Conservation (phyloP, 768 basidiomycete species). For the Hygrocybe punicea region DNA sequence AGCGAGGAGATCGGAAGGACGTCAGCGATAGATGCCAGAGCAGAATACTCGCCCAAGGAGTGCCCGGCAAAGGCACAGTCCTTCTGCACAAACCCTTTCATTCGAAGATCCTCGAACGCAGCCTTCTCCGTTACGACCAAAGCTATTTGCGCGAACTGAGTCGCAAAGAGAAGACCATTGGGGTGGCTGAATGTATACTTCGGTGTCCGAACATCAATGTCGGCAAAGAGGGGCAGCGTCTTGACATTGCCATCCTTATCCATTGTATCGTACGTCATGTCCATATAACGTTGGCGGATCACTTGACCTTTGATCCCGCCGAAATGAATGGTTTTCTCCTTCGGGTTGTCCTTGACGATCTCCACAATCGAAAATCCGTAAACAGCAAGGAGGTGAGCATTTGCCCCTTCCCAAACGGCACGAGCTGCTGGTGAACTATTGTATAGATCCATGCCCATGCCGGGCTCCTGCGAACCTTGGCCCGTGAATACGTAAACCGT, state of each 20-base stretch:
- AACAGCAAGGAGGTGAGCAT: constrained; percentile 86
- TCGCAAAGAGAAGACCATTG: constrained; percentile 91
- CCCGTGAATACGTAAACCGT: constrained; percentile 98
- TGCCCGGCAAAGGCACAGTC: constrained; percentile 96
- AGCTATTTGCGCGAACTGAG: constrained; percentile 98
- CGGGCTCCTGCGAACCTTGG: constrained; percentile 95
- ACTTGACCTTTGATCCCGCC: constrained; percentile 99
- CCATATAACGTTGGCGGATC: constrained; percentile 99
- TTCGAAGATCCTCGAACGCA: constrained; percentile 96
- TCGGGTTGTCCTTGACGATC: constrained; percentile 98
- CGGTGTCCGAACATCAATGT: constrained; percentile 91
- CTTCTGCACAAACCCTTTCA: constrained; percentile 90
- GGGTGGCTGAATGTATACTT: constrained; percentile 99
- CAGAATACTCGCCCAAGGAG: constrained; percentile 97
- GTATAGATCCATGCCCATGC: constrained; percentile 99
- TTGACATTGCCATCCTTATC: constrained; percentile 95
- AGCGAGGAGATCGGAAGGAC: constrained; percentile 92
- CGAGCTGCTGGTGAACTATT: constrained; percentile 88
- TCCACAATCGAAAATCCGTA: constrained; percentile 99
- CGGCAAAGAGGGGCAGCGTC: constrained; percentile 92
- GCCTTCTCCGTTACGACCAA: constrained; percentile 98
- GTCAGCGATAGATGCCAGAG: constrained; percentile 95
- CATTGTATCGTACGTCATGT: constrained; percentile 96
- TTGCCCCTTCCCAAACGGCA: constrained; percentile 96
- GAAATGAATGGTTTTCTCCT: constrained; percentile 97